Conservation (phyloP, 306 rosid genomes). For the Medicago truncatula region DNA sequence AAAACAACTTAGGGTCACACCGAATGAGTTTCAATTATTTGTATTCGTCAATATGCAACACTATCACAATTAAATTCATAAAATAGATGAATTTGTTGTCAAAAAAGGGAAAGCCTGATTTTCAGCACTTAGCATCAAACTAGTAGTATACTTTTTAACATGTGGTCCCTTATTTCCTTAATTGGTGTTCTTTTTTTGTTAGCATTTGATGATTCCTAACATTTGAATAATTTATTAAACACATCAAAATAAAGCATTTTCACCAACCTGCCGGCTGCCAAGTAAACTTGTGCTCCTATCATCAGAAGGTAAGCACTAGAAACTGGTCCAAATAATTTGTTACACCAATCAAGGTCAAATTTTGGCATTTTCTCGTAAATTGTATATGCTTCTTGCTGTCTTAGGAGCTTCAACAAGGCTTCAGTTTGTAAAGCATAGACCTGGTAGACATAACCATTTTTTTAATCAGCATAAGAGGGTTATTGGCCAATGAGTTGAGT, state of each 20-base stretch:
- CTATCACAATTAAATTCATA: not conserved
- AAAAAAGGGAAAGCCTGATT: not conserved
- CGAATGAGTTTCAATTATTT: slow-evolving; percentile 1
- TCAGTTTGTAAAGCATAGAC: slow-evolving; percentile 86
- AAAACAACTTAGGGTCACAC: slow-evolving; percentile 50
- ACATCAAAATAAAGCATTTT: slow-evolving; percentile 22
- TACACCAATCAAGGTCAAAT: slow-evolving; percentile 57
- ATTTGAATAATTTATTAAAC: slow-evolving; percentile 15
- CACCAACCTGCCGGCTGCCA: slow-evolving; percentile 87
- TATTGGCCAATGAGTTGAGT: not conserved
- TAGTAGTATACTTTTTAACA: not conserved
- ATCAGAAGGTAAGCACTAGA: slow-evolving; percentile 59
- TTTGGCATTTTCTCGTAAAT: slow-evolving; percentile 66
- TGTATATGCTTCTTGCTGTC: slow-evolving; percentile 77
- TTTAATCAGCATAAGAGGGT: slow-evolving; percentile 24
- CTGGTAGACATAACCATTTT: slow-evolving; percentile 45
- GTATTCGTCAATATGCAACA: slow-evolving; percentile 17
- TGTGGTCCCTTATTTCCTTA: slow-evolving; percentile 12
- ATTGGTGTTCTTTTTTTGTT: not conserved
- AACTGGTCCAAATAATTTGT: slow-evolving; percentile 62
- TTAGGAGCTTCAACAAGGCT: slow-evolving; percentile 73
- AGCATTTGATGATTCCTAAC: slow-evolving; percentile 9
- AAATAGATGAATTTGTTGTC: not conserved
- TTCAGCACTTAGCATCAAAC: slow-evolving; percentile 3
- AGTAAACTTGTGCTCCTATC: slow-evolving; percentile 71